Conservation (phyloP, 441 rosid genomes). For the Heliophila coronopifolia region DNA sequence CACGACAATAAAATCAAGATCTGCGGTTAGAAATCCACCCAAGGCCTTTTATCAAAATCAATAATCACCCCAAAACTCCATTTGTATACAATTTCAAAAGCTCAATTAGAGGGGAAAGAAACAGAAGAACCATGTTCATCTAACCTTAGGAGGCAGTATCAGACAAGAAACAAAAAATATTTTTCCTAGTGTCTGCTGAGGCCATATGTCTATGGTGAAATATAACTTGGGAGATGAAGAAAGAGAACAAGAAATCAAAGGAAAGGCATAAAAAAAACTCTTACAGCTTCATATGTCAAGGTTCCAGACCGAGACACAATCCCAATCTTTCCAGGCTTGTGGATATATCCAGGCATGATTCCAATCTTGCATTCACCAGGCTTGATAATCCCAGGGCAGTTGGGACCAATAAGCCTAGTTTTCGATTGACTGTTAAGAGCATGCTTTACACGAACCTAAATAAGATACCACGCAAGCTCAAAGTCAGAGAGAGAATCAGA, state of each 20-base stretch:
- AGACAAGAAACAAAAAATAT: neutral
- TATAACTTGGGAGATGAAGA: neutral
- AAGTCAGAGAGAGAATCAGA: slow-evolving; percentile 15
- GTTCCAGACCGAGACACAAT: slow-evolving; percentile 93
- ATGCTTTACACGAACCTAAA: slow-evolving; percentile 84
- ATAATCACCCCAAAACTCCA: neutral
- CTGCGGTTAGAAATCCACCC: neutral
- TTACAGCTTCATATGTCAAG: slow-evolving; percentile 89
- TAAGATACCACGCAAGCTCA: neutral
- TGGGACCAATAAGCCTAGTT: slow-evolving; percentile 83
- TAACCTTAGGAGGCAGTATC: neutral
- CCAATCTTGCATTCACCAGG: slow-evolving; percentile 97
- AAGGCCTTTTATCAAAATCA: neutral
- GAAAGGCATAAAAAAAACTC: slow-evolving; percentile 17
- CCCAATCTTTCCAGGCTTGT: slow-evolving; percentile 83
- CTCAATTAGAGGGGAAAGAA: neutral
- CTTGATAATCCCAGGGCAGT: slow-evolving; percentile 88
- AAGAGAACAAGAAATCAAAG: slow-evolving; percentile 4
- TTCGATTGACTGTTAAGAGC: slow-evolving; percentile 79
- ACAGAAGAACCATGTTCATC: neutral
- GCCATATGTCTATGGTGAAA: slow-evolving; percentile 1
- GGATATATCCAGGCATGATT: slow-evolving; percentile 92
- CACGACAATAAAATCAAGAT: neutral
- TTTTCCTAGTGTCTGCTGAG: neutral
- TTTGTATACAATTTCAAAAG: neutral